Base-by-base conservation (phyloP, 2,329 filamentous ascomycete genomes). In the Calonectria fujianensis region DNA sequence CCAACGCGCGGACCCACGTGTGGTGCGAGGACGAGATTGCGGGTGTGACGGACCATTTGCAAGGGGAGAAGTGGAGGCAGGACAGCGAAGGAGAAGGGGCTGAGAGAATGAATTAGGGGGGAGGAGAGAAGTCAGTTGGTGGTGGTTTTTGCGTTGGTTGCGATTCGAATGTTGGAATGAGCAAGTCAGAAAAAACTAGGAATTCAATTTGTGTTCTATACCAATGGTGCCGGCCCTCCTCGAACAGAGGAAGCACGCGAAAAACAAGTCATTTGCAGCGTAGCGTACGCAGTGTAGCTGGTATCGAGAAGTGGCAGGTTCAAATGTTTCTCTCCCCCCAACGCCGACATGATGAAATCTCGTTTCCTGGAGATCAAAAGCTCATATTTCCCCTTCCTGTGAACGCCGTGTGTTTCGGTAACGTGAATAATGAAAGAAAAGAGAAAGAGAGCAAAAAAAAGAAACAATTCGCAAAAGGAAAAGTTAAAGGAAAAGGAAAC, bases 41-140 rank as follows among this genome's bases (percentile, higher is more conserved):
- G 27, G 89, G 88, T 0, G 85, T 90, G 59, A 90, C 88, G 18
- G 88, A 90, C 75, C 80, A 82, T 52, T 77, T 87, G 61, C 76
- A 76, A 51, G 81, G 83, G 35, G 75, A 75, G 9, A 81, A 75
- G 59, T 81, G 76, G 74, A 78, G 76, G 72, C 59, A 54, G 37
- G 75, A 80, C 39, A 37, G 73, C 11, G 74, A 79, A 29, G 80
- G 79, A 8, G 79, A 82, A 24, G 79, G 74, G 20, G 80, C 76
- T 2, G 76, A 82, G 69, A 78, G 63, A 27, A 67, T 72, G 45
- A 61, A 63, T 50, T 74, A 31, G 65, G 27, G 18, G 24, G 1
- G 14, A 27, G 16, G 35, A 14, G 27, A 20, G 24, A 13, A 6
- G 3, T 16, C 2, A 4, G 35, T 20, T 29, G 20, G 41, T 24